Conservation (phyloP, 805 yeast species). For the Candida sanyiensis region DNA sequence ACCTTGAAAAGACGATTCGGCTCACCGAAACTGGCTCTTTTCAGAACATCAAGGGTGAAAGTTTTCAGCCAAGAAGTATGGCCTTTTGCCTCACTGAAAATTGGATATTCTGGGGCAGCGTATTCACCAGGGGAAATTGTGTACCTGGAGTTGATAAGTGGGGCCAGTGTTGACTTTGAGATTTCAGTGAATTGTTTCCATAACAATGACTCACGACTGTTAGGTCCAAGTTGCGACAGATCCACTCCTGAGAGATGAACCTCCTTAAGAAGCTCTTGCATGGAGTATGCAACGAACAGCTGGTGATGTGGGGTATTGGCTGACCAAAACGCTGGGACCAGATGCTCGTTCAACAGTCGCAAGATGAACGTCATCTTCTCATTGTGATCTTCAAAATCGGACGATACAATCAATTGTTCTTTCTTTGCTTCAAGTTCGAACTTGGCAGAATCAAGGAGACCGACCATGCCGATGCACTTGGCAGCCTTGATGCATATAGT, state of each 20-base stretch:
- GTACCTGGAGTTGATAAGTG: slow-evolving; percentile 70
- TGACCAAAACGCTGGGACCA: slow-evolving; percentile 86
- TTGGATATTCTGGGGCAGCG: slow-evolving; percentile 53
- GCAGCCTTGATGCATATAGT: slow-evolving; percentile 56
- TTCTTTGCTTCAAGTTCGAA: slow-evolving; percentile 38
- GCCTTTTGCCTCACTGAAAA: slow-evolving; percentile 48
- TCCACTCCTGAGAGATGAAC: slow-evolving; percentile 42
- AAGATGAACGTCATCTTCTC: slow-evolving; percentile 65
- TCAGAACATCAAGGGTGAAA: slow-evolving; percentile 62
- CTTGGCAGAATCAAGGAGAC: slow-evolving; percentile 64
- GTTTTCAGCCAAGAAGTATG: slow-evolving; percentile 69
- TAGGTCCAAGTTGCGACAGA: slow-evolving; percentile 20
- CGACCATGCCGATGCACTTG: slow-evolving; percentile 66
- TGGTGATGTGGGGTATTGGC: slow-evolving; percentile 84
- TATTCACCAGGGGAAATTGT: slow-evolving; percentile 42
- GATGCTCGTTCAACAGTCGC: slow-evolving; percentile 55
- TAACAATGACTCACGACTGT: slow-evolving; percentile 30
- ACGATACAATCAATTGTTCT: slow-evolving; percentile 43
- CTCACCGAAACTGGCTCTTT: slow-evolving; percentile 25
- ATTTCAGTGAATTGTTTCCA: slow-evolving; percentile 64
- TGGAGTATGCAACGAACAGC: slow-evolving; percentile 75
- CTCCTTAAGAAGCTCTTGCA: slow-evolving; percentile 76
- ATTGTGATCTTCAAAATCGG: slow-evolving; percentile 53
- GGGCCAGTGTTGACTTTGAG: slow-evolving; percentile 67
- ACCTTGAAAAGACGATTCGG: slow-evolving; percentile 49